Base-by-base conservation (phyloP, 2,329 filamentous ascomycete species). In the Xylariaceae sp. region DNA sequence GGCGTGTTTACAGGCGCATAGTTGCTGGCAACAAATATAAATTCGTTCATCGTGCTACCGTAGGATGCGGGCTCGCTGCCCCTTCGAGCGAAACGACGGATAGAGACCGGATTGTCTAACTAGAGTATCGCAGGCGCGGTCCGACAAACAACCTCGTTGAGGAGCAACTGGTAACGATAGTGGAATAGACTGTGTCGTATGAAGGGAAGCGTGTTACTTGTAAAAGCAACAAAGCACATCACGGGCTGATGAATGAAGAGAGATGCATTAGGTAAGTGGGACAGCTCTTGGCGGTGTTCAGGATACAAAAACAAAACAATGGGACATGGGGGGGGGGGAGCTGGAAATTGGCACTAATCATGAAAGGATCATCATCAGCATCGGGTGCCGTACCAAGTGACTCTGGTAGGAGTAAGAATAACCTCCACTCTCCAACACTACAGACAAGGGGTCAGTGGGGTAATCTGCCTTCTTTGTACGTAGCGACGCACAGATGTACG, bases 21-120 rank as follows among this genome's bases (percentile, higher is more conserved):
- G 39, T 55, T 58, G 39, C 60, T 59, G 26, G 61, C 52, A 26
- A 59, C 50, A 50, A 65, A 65, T n/a, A 60, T 60, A 50, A 61
- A 66, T 40, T 66, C 64, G 53, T 56, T 61, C 64, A 67, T 67
- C 31, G 46, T 51, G 53, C 32, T 27, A 31, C 6, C 7, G 34
- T 43, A 19, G 43, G 32, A 34, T 34, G 43, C 50, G 51, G 54
- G 57, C 57, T 58, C 59, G 50, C 46, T 52, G 53, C 50, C 52
- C 19, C 53, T 37, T 47, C 45, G 34, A 48, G 45, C 39, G 39
- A 34, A 45, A 53, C 32, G 26, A 45, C 3, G 42, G 51, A 6
- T 46, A 39, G 30, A 27, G n/a, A n/a, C 26, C 29, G 11, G 4
- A 34, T 44, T 31, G 40, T 26, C 6, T 29, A 34, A 27, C 32